Evolutionary conservation across 768 basidiomycete species (phyloP).

Genomic region (Mycena amicta): DNA sequence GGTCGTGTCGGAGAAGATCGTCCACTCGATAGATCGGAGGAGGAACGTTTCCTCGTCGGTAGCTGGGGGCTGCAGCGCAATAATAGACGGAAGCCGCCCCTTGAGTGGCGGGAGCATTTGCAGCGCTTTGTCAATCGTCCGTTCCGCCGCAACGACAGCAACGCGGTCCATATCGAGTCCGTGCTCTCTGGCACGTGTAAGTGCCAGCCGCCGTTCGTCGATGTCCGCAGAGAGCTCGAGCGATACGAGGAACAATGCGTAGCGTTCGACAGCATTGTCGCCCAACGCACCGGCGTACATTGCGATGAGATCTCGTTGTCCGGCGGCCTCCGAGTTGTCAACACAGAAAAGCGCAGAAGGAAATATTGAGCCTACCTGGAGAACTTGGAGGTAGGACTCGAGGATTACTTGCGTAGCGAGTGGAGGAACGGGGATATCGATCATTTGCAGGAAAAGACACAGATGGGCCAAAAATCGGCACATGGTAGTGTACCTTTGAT

Average conservation of each 20-base stretch:
- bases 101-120: constrained; percentile 57
- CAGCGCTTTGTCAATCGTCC: constrained; percentile 72
- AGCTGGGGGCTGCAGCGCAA: constrained; percentile 55
- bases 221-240: constrained; percentile 66
- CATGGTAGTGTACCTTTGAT: constrained; percentile 63
- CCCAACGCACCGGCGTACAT: constrained; percentile 92
- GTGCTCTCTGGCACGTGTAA: constrained; percentile 79
- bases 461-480: constrained; percentile 93
- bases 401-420: constrained; percentile 79
- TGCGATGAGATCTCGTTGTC: constrained; percentile 84
- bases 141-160: constrained; percentile 78
- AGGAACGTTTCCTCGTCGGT: constrained; percentile 64
- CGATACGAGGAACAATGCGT: constrained; percentile 86
- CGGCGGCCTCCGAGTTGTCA: constrained; percentile 53
- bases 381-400: constrained; percentile 84
- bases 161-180: constrained; percentile 83
- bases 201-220: constrained; percentile 65
- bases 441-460: constrained; percentile 84
- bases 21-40: constrained; percentile 92
- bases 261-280: constrained; percentile 88
- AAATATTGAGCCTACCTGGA: constrained; percentile 62
- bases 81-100: constrained; percentile 64
- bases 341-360: background rate
- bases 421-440: constrained; percentile 73
- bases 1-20: constrained; percentile 74